Evolutionary conservation across 495 filamentous ascomycete species (phyloP).

Genomic region (Tuber indicum): DNA sequence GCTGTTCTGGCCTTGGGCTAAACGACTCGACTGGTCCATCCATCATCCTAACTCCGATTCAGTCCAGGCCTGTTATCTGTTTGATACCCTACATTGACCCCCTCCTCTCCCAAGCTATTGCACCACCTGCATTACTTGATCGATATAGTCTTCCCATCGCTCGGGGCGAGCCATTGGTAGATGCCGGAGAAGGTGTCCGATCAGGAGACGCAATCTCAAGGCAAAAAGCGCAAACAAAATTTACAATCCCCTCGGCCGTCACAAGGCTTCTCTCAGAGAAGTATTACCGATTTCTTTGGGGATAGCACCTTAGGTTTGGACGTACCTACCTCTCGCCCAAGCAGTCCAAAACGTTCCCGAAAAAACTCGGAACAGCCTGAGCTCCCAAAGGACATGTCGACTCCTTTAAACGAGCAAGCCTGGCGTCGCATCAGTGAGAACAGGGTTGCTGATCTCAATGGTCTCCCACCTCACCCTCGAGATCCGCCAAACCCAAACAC

Average conservation of each 20-base stretch:
- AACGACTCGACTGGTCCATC: background rate
- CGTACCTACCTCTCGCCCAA: background rate
- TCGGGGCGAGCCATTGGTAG: slow-evolving; percentile 19
- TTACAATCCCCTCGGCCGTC: slow-evolving; percentile 15
- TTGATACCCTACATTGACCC: background rate
- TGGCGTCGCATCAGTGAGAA: slow-evolving; percentile 24
- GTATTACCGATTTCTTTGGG: slow-evolving; percentile 37
- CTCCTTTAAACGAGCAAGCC: slow-evolving; percentile 37
- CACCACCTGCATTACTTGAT: background rate
- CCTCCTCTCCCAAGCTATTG: background rate
- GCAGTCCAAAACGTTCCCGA: slow-evolving; percentile 33
- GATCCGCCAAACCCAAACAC: background rate
- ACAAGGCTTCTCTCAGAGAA: slow-evolving; percentile 19
- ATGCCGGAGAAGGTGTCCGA: slow-evolving; percentile 36
- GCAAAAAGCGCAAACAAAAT: slow-evolving; percentile 29
- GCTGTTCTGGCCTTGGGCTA: background rate
- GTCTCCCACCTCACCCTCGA: slow-evolving; percentile 10
- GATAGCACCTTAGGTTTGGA: slow-evolving; percentile 6
- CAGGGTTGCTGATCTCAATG: slow-evolving; percentile 30
- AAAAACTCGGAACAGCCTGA: slow-evolving; percentile 26
- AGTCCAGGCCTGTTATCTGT: background rate
- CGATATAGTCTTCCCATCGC: background rate
- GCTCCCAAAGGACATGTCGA: background rate
- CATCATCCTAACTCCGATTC: background rate
- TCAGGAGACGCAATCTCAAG: slow-evolving; percentile 18